Percentiles rank a stretch among this genome's conserved stretches.
Evolutionary conservation across 345 rosid genomes (phyloP).

Genomic region (Schrenkiella parvula): DNA sequence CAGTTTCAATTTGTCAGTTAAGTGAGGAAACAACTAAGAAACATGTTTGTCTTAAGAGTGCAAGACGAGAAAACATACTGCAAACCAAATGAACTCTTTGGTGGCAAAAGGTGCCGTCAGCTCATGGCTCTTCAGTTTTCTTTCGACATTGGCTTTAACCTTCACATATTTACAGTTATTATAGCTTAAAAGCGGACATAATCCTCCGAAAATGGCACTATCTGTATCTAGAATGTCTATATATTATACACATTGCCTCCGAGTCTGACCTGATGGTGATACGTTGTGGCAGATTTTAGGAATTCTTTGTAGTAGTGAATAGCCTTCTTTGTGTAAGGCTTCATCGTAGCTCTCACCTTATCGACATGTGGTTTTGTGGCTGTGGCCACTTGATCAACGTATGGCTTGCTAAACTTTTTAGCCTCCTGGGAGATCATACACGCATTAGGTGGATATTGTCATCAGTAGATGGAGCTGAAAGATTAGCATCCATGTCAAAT

Average conservation of each 20-base stretch:
- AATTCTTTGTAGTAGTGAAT: conserved; percentile 64
- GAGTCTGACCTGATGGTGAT: conserved; percentile 82
- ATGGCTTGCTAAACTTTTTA: conserved; percentile 80
- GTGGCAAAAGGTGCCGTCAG: conserved; percentile 78
- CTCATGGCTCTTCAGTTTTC: conserved; percentile 65
- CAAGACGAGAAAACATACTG: conserved; percentile 39
- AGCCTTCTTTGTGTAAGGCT: conserved; percentile 68
- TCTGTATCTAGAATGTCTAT: conserved; percentile 24
- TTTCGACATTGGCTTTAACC: conserved; percentile 66
- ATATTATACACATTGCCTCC: conserved; percentile 37
- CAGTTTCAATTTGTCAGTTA: neutral
- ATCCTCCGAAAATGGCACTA: conserved; percentile 38
- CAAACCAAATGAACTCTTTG: conserved; percentile 89
- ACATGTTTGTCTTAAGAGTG: neutral
- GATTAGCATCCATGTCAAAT: neutral
- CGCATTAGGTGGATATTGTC: neutral
- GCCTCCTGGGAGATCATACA: conserved; percentile 49
- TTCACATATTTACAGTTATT: conserved; percentile 32
- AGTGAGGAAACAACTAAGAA: neutral
- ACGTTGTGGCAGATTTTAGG: conserved; percentile 69
- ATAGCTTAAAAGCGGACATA: conserved; percentile 29
- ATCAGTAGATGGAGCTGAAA: neutral
- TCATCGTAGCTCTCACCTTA: conserved; percentile 53
- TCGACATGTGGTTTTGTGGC: conserved; percentile 86
- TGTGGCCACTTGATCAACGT: conserved; percentile 74